phyloP scores from a whole-genome alignment of 768 basidiomycete genomes.

The Serendipita sp. region DNA sequence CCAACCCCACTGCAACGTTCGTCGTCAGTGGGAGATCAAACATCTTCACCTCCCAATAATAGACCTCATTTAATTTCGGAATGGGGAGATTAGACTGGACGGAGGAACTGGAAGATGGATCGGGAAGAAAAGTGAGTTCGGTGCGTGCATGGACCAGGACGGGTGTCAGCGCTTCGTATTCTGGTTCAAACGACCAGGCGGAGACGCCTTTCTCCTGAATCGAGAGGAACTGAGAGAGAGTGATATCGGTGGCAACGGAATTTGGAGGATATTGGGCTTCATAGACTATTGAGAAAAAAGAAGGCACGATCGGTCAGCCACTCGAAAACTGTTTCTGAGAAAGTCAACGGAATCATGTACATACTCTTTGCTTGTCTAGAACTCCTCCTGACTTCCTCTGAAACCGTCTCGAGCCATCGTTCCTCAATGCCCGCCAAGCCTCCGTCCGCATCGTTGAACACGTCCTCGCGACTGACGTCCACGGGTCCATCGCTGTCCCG shows the following conservation, averaged over 20 bases:
- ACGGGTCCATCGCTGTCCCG: slow-evolving; percentile 82
- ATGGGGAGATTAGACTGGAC: slow-evolving; percentile 95
- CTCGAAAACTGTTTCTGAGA: neutral
- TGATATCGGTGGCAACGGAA: slow-evolving; percentile 96
- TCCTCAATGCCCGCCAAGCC: slow-evolving; percentile 85
- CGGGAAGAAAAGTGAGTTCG: slow-evolving; percentile 95
- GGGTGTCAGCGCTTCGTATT: slow-evolving; percentile 87
- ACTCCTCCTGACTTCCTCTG: slow-evolving; percentile 46
- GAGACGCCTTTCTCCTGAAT: slow-evolving; percentile 99
- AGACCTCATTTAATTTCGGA: slow-evolving; percentile 96
- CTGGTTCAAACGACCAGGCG: slow-evolving; percentile 98
- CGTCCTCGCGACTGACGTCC: slow-evolving; percentile 84
- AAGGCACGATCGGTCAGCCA: neutral
- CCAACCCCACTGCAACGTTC: slow-evolving; percentile 80
- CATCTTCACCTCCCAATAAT: slow-evolving; percentile 99
- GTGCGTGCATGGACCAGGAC: slow-evolving; percentile 90
- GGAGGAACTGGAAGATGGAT: slow-evolving; percentile 83
- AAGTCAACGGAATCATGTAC: slow-evolving; percentile 15
- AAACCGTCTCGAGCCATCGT: slow-evolving; percentile 79
- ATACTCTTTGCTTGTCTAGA: slow-evolving; percentile 82
- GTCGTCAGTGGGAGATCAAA: slow-evolving; percentile 86
- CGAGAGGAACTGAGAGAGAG: slow-evolving; percentile 92
- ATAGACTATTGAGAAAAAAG: slow-evolving; percentile 36
- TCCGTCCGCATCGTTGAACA: slow-evolving; percentile 69
- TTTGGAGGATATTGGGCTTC: slow-evolving; percentile 85